Evolutionary conservation across 306 rosid species (phyloP).

Genomic region (Abrus precatorius): DNA sequence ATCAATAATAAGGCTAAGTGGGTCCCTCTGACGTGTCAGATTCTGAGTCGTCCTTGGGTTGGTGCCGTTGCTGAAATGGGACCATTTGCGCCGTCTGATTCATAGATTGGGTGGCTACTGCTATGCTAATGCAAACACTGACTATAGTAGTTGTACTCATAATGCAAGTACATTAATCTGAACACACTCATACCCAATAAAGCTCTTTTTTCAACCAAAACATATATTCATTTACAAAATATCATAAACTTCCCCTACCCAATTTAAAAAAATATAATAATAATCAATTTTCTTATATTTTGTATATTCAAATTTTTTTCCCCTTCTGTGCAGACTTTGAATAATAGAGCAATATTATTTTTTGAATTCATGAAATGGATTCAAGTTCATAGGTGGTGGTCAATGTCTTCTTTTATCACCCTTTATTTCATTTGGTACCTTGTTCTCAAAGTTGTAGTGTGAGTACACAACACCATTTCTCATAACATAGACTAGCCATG

Average conservation of each 20-base stretch:
- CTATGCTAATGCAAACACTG: neutral
- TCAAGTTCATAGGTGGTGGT: neutral
- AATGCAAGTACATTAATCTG: neutral
- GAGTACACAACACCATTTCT: neutral
- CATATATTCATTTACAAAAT: too few species aligned
- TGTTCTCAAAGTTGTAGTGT: neutral
- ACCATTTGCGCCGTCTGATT: slow-evolving; percentile 52
- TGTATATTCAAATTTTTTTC: too few species aligned
- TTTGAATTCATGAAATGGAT: neutral
- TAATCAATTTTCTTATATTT: too few species aligned
- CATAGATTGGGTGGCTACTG: slow-evolving; percentile 37
- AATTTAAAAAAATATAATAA: too few species aligned
- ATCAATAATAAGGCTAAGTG: neutral
- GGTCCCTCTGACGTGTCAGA: slow-evolving; percentile 38
- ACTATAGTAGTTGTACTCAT: slow-evolving; percentile 10
- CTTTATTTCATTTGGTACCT: neutral
- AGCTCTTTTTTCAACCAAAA: neutral
- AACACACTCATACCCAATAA: neutral
- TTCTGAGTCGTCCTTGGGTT: slow-evolving; percentile 1
- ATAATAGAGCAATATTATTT: too few species aligned
- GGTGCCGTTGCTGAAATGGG: neutral
- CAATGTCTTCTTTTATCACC: neutral
- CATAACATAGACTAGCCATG: neutral
- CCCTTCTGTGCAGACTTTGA: too few species aligned
- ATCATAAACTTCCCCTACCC: too few species aligned